phyloP scores from a whole-genome alignment of 306 rosid species.

The Sphenostylis stenocarpa region DNA sequence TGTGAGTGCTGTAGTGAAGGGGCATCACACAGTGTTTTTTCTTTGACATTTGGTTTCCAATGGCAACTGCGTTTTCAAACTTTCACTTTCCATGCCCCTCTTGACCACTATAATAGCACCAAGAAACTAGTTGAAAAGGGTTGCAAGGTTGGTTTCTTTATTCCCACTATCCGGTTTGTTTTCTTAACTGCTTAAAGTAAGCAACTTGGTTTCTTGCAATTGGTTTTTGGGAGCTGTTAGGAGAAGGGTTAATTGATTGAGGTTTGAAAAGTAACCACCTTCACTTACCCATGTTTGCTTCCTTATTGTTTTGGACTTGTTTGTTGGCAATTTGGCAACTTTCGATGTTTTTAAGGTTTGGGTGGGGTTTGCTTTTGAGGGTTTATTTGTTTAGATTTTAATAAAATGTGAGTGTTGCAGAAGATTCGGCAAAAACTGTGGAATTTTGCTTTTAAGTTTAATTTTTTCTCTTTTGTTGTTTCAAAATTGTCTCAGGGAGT shows the following conservation, averaged over 20 bases:
- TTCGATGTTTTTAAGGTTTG: conserved; percentile 56
- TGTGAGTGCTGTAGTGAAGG: conserved; percentile 29
- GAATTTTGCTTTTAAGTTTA: conserved; percentile 39
- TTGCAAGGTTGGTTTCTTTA: conserved; percentile 21
- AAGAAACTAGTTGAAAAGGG: conserved; percentile 12
- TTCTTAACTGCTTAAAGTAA: conserved; percentile 4
- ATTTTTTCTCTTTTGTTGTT: conserved; percentile 44
- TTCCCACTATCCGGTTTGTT: conserved; percentile 17
- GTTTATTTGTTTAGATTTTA: conserved; percentile 32
- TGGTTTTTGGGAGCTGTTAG: conserved; percentile 29
- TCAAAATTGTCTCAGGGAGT: conserved; percentile 48
- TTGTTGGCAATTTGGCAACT: conserved; percentile 36
- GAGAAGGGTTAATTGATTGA: conserved; percentile 3
- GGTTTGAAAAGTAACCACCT: conserved; percentile 2
- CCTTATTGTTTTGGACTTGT: neutral
- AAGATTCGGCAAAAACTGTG: conserved; percentile 57
- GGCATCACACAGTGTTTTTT: neutral
- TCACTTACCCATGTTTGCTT: conserved; percentile 34
- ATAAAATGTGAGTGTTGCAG: conserved; percentile 45
- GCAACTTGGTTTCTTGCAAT: conserved; percentile 26
- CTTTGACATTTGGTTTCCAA: conserved; percentile 47
- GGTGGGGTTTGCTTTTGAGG: conserved; percentile 45
- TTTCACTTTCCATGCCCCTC: conserved; percentile 27
- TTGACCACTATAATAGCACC: conserved; percentile 10
- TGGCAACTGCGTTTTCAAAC: conserved; percentile 22